Percentiles rank a stretch among this genome's conserved stretches.
Evolutionary conservation across 2,329 filamentous ascomycete genomes (phyloP).

Genomic region (Tolypocladium tundrense): DNA sequence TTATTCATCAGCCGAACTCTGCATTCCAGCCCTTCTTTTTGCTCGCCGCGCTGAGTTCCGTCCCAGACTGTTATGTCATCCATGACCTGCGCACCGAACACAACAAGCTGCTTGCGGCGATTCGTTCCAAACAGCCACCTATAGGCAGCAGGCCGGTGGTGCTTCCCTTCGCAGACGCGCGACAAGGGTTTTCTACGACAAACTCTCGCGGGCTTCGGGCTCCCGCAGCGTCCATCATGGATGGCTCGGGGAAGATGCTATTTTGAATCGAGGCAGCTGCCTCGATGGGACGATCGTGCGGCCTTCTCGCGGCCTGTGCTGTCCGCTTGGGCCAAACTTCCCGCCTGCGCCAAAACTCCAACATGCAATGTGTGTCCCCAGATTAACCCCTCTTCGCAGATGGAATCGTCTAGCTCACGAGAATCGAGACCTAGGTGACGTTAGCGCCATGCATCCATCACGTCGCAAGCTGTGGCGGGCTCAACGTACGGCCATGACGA

Average conservation of each 20-base stretch:
- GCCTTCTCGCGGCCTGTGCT: background rate
- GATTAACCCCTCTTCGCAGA: background rate
- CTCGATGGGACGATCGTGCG: background rate
- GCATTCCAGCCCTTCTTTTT: background rate
- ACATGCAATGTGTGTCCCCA: background rate
- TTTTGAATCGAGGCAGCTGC: background rate
- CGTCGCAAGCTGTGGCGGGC: background rate
- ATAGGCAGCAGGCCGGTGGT: background rate
- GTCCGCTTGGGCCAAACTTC: background rate
- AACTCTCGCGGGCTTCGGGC: background rate
- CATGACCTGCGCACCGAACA: background rate
- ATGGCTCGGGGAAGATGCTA: background rate
- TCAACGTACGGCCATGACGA: constrained; percentile 74
- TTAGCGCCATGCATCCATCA: constrained; percentile 2
- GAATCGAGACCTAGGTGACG: constrained; percentile 20
- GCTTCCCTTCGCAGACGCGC: background rate
- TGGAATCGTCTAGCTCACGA: constrained; percentile 23
- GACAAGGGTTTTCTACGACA: background rate
- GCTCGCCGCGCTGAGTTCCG: background rate
- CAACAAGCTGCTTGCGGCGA: background rate
- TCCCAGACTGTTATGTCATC: background rate
- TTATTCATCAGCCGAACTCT: background rate
- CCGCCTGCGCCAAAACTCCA: background rate
- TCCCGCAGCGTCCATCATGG: background rate
- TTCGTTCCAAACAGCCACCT: background rate